Conservation (phyloP, 352 stramenopile genomes). For the Pythium aristosporum region DNA sequence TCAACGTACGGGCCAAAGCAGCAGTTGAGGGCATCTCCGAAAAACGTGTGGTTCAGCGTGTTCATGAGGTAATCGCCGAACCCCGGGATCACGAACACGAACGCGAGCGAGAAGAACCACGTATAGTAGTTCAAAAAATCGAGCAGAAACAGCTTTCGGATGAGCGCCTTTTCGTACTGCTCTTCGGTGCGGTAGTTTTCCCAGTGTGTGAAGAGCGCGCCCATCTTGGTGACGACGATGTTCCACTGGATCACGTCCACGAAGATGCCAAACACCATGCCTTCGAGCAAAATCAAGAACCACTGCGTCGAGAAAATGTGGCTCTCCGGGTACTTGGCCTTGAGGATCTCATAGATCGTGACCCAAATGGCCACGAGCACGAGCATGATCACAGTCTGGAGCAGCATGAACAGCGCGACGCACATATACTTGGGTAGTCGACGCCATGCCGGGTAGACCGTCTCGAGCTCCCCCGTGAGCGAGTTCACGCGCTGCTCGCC, state of each 20-base stretch:
- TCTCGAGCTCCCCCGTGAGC: constrained; percentile 66
- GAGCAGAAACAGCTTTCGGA: constrained; percentile 82
- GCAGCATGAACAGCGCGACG: constrained; percentile 78
- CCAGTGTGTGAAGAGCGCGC: constrained; percentile 81
- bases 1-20: constrained; percentile 87
- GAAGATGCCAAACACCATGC: constrained; percentile 84
- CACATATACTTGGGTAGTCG: constrained; percentile 75
- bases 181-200: constrained; percentile 88
- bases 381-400: constrained; percentile 85
- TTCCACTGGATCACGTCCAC: constrained; percentile 90
- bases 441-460: constrained; percentile 68
- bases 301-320: constrained; percentile 85
- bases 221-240: constrained; percentile 88
- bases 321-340: constrained; percentile 71
- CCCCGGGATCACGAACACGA: constrained; percentile 85
- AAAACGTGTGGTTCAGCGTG: constrained; percentile 79
- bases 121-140: constrained; percentile 92
- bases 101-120: constrained; percentile 90
- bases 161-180: constrained; percentile 78
- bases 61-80: constrained; percentile 86
- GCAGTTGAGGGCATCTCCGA: constrained; percentile 81
- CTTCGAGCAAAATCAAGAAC: constrained; percentile 79
- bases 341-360: constrained; percentile 87
- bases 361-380: constrained; percentile 84
- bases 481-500: constrained; percentile 69